A percentile compares a stretch with the other conserved stretches of the same genome.
phyloP scores from a whole-genome alignment of 2,329 filamentous ascomycete species.

The Didymellaceae sp. region DNA sequence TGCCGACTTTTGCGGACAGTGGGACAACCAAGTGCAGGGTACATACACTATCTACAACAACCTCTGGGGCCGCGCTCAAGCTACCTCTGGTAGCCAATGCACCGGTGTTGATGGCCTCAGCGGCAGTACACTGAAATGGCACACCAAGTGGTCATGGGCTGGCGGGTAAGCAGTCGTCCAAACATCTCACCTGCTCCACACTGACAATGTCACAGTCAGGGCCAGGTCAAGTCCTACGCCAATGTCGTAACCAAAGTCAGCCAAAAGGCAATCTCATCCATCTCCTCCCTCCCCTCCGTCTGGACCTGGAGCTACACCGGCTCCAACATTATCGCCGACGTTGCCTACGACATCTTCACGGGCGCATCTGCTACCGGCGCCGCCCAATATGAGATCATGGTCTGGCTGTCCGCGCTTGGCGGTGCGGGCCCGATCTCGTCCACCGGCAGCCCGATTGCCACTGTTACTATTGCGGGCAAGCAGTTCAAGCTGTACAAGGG shows the following conservation, averaged over 20 bases:
- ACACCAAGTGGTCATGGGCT: conserved; percentile 53
- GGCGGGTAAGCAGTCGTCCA: conserved; percentile 42
- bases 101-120: conserved; percentile 51
- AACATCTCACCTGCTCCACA: background rate
- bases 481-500: conserved; percentile 67
- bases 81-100: conserved; percentile 56
- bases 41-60: conserved; percentile 49
- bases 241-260: conserved; percentile 50
- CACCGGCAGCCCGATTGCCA: conserved; percentile 62
- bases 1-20: conserved; percentile 44
- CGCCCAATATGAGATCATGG: conserved; percentile 69
- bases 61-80: conserved; percentile 53
- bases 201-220: conserved; percentile 24
- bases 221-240: conserved; percentile 53
- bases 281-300: conserved; percentile 53
- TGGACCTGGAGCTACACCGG: conserved; percentile 61
- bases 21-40: conserved; percentile 36
- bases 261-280: conserved; percentile 40
- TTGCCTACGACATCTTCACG: conserved; percentile 69
- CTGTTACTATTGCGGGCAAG: conserved; percentile 59
- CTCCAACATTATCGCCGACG: conserved; percentile 60
- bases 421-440: conserved; percentile 66
- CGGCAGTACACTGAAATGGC: conserved; percentile 51
- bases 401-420: conserved; percentile 67
- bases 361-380: conserved; percentile 53